Conservation (phyloP, 2,329 filamentous ascomycete species). For the Cladosporium austrohemisphaericum region DNA sequence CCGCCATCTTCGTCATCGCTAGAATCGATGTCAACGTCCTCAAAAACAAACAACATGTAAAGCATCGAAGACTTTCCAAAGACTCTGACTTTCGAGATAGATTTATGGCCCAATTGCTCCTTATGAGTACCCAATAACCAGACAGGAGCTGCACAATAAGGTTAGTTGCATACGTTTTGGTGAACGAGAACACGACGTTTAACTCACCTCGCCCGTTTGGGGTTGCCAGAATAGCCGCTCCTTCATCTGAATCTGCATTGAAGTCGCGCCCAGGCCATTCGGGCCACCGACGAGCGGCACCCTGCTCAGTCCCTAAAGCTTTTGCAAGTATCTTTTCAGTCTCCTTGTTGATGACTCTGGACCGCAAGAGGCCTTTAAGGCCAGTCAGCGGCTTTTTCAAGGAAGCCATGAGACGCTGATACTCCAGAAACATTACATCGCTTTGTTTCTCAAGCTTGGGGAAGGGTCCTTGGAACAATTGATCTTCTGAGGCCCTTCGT, state of each 20-base stretch:
- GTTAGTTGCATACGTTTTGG: background rate
- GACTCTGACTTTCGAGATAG: background rate
- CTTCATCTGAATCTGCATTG: background rate
- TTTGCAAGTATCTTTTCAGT: background rate
- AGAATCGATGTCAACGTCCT: background rate
- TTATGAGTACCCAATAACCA: slow-evolving; percentile 4
- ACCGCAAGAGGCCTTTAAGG: background rate
- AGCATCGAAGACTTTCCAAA: background rate
- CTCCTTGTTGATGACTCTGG: background rate
- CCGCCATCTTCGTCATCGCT: slow-evolving; percentile 1
- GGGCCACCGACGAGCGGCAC: too few relatives aligned
- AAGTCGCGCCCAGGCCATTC: slow-evolving; percentile 1
- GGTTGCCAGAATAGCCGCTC: background rate
- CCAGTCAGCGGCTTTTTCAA: background rate
- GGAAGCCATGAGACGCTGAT: background rate
- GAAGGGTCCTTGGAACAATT: background rate
- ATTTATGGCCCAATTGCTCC: slow-evolving; percentile 6
- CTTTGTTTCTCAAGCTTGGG: slow-evolving; percentile 1
- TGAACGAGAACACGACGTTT: too few relatives aligned
- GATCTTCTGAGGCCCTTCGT: background rate
- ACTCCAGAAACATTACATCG: slow-evolving; percentile 7
- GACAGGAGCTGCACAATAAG: background rate
- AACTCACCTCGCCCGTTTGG: slow-evolving; percentile 4
- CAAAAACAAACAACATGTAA: background rate
- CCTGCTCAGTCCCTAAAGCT: too few relatives aligned